Base-by-base conservation (phyloP, 2,329 filamentous ascomycete species). In the Phoma sp. region DNA sequence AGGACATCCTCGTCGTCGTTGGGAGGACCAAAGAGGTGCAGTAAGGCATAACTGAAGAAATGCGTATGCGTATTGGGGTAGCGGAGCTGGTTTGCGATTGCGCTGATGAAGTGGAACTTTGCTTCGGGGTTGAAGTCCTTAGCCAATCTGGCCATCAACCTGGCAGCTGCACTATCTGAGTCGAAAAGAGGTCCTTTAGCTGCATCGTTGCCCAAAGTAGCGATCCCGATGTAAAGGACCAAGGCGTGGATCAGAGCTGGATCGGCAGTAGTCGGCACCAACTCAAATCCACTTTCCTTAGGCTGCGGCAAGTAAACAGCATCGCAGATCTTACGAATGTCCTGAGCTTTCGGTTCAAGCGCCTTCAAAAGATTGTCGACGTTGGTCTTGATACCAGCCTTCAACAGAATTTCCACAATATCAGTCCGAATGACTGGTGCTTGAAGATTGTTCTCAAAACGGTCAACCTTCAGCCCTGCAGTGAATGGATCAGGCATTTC, bases 31-130 rank as follows among this genome's bases (percentile, higher is more conserved):
- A 97, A 98, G 35, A 97, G 81, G 64, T 96, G 87, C 42, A 98
- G 82, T 38, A 98, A 81, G 11, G 89, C 84, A 67, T 92, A 90
- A 70, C 88, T 93, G 78, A 96, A 99, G 78, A 95, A 99, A 69
- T 93, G 89, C 10, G 95, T 99, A 69, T 96, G 87, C 43, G 87
- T 87, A 70, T 92, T 96, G 9, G 93, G 91, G 73, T 89, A 96
- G 57, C 95, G 89, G 43, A 99, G 84, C 76, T 98, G 93, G 74
- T 98, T 96, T 52, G 91, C 84, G 70, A 99, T 91, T 61, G 90
- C 90, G 64, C 84, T 87, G 52, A 98, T 77, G 54, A 99, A 80
- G 71, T 91, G 90, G 78, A 96, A 96, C 48, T 93, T 88, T 22
- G 87, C 86, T 74, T 96, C 91, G 0, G 90, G 84, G 35, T 84